Base-by-base conservation (phyloP, 495 filamentous ascomycete species). In the Evernia prunastri region DNA sequence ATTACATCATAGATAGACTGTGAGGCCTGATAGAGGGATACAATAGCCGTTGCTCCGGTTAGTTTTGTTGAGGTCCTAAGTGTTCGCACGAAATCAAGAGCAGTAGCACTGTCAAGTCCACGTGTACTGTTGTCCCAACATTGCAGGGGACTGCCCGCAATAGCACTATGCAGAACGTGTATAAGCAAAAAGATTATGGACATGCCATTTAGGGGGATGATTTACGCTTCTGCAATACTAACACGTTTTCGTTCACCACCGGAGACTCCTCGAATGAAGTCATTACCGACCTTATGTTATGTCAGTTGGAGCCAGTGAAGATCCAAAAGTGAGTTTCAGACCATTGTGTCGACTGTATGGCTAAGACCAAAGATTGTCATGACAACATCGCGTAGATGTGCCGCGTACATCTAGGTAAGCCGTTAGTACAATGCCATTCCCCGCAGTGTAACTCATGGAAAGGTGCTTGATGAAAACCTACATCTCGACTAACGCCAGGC, bases 51-150 rank as follows among this genome's bases (percentile, higher is more conserved):
- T 56, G 80, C 82, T 10, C 83, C 80, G 53, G 82, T 80, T 58
- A 90, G 75, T 49, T 89, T 83, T 7, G 86, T 87, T 47, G 85
- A 82, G 12, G 87, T 72, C 39, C 85, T 80, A 23, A 95, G 70
- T 6, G 84, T 87, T 72, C 82, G 86, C 64, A 85, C 83, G 59
- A 92, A 95, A 69, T 92, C 87, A 20, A 93, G 74, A 45, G 90
- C 90, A 35, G 87, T 93, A 63, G 88, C 86, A 63, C 84, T 87
- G 70, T 95, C 90, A 29, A 95, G 72, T 66, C 90, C 90, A 73
- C 90, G 79, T 8, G 90, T 93, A 64, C 84, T 89, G 74, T 90
- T 89, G 69, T 94, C 90, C 90, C 90, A 95, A 76, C 89, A 91
- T 68, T 90, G 87, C 17, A 95, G 73, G 0, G 87, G 85, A 29